Base-by-base conservation (phyloP, 495 filamentous ascomycete species). In the Penicillium paxilli region DNA sequence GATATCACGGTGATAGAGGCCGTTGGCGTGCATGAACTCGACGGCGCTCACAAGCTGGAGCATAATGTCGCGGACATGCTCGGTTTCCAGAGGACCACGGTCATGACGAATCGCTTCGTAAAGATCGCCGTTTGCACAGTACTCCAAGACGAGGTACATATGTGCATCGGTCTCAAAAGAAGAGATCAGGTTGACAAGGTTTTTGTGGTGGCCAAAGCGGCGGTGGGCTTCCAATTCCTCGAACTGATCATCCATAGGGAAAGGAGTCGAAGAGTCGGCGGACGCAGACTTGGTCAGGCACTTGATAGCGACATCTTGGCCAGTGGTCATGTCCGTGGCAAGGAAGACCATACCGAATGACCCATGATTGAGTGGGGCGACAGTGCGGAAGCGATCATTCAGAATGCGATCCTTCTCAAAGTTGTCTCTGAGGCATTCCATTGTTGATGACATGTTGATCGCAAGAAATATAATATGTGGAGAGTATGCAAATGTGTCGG, bases 301-400 rank as follows among this genome's bases (percentile, higher is more conserved):
- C 67, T 98, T 98, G 80, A 98, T 86, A 47, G 94, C 94, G 52
- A 98, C 94, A 49, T 84, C 78, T 51, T 92, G 77, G 55, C 83
- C 81, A 52, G 87, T 96, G 58, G 73, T 59, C 52, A 77, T 79
- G 72, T 98, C 92, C 62, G 77, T 87, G 48, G 94, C 95, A 71
- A 91, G 84, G 72, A 96, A 96, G 59, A 98, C 94, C 88, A 96
- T 92, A 58, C 94, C 94, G 67, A 97, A 98, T 21, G 94, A 98
- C 62, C 94, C 94, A 81, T 97, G 90, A 66, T 98, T 98, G 75
- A 98, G 89, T 33, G 92, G 92, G 62, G 91, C 89, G 64, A 96
- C 77, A 35, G 91, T 93, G 70, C 87, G 82, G 70, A 94, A 98
- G 52, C 95, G 92, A 58, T 88, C 89, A 71, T 88, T 86, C 70